Conservation (phyloP, 441 rosid species). For the Capsella rubella region DNA sequence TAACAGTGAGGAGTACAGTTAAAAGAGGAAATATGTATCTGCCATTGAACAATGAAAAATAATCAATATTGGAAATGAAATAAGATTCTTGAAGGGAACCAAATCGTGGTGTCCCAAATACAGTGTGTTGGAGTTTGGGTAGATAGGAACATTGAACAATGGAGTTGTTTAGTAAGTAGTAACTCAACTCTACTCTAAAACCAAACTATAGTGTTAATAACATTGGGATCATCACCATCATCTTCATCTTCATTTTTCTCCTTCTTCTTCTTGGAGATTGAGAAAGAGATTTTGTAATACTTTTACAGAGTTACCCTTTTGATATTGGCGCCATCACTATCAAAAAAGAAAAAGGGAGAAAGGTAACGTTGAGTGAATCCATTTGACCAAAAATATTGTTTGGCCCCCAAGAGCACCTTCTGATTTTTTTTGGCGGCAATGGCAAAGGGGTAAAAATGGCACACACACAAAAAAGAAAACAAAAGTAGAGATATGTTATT, state of each 20-base stretch:
- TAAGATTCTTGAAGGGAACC: conserved; percentile 36
- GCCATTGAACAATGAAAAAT: conserved; percentile 27
- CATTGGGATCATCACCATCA: conserved; percentile 36
- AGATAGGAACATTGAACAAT: conserved; percentile 43
- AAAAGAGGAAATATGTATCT: background rate
- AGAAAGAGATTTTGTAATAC: background rate
- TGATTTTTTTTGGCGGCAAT: conserved; percentile 42
- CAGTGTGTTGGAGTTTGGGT: conserved; percentile 40
- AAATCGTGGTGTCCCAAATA: conserved; percentile 43
- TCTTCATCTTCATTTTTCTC: background rate
- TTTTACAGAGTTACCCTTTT: conserved; percentile 26
- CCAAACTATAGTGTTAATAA: conserved; percentile 28
- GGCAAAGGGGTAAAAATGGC: conserved; percentile 25
- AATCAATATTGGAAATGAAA: conserved; percentile 39
- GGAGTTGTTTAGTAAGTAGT: conserved; percentile 40
- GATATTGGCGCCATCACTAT: conserved; percentile 39
- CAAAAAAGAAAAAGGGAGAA: conserved; percentile 34
- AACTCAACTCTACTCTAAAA: conserved; percentile 32
- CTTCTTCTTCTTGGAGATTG: conserved; percentile 26
- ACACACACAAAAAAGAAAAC: conserved; percentile 2
- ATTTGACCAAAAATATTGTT: conserved; percentile 36
- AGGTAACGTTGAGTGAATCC: conserved; percentile 36
- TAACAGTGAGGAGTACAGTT: background rate
- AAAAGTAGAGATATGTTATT: conserved; percentile 44
- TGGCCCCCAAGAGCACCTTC: conserved; percentile 29